These are phyloP conservation scores for Microdochium nivale DNA, from an alignment of 2,329 filamentous ascomycete genomes.

Conservation along the genomic window DNA sequence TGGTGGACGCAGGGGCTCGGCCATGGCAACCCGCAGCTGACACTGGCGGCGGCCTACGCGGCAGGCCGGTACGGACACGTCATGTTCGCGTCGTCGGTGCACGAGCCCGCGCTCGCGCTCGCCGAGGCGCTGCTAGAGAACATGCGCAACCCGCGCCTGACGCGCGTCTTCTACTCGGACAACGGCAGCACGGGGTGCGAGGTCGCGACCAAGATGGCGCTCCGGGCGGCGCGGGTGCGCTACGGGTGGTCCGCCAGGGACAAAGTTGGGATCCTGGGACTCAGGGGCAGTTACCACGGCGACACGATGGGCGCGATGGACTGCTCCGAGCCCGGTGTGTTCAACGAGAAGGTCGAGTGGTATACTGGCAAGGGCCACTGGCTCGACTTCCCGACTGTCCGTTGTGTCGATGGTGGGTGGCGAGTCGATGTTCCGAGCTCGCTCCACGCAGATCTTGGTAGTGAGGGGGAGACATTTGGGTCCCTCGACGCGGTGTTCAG, in stretches of 20 bases:
- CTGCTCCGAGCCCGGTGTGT: constrained; percentile 67
- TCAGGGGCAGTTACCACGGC: constrained; percentile 78
- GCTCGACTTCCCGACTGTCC: constrained; percentile 71
- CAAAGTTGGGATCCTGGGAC: constrained; percentile 59
- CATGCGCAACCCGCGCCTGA: constrained; percentile 22
- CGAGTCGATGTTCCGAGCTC: constrained; percentile 45
- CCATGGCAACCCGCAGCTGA: constrained; percentile 64
- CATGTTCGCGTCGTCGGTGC: constrained; percentile 77
- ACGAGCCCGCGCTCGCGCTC: constrained; percentile 65
- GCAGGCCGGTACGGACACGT: constrained; percentile 80
- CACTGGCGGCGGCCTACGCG: constrained; percentile 70
- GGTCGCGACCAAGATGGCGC: constrained; percentile 77
- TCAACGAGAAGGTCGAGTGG: constrained; percentile 80
- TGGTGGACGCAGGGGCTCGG: constrained; percentile 91
- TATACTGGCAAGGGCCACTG: constrained; percentile 71
- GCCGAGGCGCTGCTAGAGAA: constrained; percentile 54
- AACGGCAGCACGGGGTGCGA: constrained; percentile 68
- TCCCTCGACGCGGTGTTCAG: constrained; percentile 53
- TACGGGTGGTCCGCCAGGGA: constrained; percentile 55
- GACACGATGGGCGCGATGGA: constrained; percentile 89
- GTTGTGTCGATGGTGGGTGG: constrained; percentile 61
- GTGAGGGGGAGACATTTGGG: constrained; percentile 33
- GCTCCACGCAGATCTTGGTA: constrained; percentile 27
- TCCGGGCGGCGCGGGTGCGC: constrained; percentile 57
- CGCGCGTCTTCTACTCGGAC: constrained; percentile 13